These are phyloP conservation scores for Corinectria fuckeliana DNA, from an alignment of 2,329 filamentous ascomycete species.

Conservation along the genomic window DNA sequence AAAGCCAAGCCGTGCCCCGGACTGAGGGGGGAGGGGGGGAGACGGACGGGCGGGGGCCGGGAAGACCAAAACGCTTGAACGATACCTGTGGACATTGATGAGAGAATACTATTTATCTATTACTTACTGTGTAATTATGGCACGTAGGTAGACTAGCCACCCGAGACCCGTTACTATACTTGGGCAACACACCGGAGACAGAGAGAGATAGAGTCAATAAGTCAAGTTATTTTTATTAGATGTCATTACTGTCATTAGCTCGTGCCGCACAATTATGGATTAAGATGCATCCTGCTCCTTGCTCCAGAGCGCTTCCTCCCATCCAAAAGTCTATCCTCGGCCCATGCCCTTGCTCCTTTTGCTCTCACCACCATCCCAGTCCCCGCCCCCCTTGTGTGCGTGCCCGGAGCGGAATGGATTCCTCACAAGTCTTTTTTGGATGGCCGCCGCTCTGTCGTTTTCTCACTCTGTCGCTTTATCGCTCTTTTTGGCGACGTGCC, in stretches of 20 bases:
- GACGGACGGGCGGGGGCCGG: not conserved
- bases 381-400: slow-evolving; percentile 1
- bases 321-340: not conserved
- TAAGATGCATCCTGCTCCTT: not conserved
- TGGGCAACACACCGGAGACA: too few species aligned
- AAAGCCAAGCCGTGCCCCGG: slow-evolving; percentile 18
- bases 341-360: not conserved
- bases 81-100: too few species aligned
- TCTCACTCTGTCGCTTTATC: too few species aligned
- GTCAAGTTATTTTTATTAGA: not conserved
- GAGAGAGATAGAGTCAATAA: not conserved
- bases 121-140: too few species aligned
- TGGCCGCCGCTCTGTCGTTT: not conserved
- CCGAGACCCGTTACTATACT: too few species aligned
- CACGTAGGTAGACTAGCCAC: too few species aligned
- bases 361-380: slow-evolving; percentile 1
- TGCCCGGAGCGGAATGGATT: slow-evolving; percentile 14
- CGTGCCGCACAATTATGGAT: slow-evolving; percentile 17
- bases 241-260: slow-evolving; percentile 16
- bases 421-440: slow-evolving; percentile 6
- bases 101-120: too few species aligned
- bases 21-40: slow-evolving; percentile 7
- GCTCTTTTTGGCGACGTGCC: slow-evolving; percentile 10
- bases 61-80: slow-evolving; percentile 12
- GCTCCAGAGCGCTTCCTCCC: not conserved